phyloP scores from a whole-genome alignment of 1,284 basidiomycete species.

The Agaricales sp. region DNA sequence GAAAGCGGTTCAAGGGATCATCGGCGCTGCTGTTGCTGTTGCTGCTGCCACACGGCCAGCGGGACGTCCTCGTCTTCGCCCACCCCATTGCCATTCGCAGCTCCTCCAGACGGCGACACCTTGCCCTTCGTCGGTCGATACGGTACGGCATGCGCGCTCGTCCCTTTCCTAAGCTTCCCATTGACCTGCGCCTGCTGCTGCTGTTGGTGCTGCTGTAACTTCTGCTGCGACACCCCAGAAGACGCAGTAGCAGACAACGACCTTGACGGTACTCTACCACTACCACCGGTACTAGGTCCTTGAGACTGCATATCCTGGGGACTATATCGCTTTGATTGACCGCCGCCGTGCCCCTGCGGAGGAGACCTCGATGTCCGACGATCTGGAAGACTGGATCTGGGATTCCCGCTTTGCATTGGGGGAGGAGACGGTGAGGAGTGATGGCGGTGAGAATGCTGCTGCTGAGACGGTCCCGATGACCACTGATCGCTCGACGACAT shows the following conservation, averaged over 20 bases:
- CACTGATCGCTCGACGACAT: constrained; percentile 10
- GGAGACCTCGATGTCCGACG: neutral
- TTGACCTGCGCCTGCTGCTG: constrained; percentile 31
- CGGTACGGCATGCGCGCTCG: constrained; percentile 51
- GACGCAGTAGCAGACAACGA: constrained; percentile 57
- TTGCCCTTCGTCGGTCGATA: constrained; percentile 25
- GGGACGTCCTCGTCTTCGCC: constrained; percentile 70
- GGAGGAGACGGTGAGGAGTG: constrained; percentile 5
- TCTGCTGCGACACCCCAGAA: no score
- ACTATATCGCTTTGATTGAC: constrained; percentile 2
- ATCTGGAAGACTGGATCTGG: no score
- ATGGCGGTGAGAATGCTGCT: constrained; percentile 24
- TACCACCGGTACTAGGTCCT: constrained; percentile 17
- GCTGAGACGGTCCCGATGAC: constrained; percentile 27
- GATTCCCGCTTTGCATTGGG: neutral
- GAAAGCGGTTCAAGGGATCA: no score
- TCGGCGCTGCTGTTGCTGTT: no score
- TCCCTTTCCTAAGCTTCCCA: constrained; percentile 50
- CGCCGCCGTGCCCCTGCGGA: neutral
- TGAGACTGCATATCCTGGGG: constrained; percentile 20
- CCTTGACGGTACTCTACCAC: constrained; percentile 37
- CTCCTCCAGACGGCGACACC: constrained; percentile 27
- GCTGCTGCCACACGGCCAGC: constrained; percentile 66
- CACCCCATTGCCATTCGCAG: constrained; percentile 18
- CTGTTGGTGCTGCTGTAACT: no score